Conservation (phyloP, 2,329 filamentous ascomycete genomes). For the Hypocreales sp. region DNA sequence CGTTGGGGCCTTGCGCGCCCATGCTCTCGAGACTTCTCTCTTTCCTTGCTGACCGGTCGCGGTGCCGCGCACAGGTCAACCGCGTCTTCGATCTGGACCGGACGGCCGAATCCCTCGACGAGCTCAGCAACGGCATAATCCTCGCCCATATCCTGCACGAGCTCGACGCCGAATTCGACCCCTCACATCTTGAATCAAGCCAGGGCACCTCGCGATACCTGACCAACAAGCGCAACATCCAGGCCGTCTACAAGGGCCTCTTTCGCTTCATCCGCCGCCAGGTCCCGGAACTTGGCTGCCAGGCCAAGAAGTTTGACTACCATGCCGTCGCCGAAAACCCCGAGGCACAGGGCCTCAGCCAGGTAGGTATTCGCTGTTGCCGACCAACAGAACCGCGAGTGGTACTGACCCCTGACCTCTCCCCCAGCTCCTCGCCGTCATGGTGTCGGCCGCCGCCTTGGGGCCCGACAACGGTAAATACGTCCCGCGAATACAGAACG, state of each 20-base stretch:
- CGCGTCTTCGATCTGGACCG: conserved; percentile 27
- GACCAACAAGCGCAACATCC: conserved; percentile 34
- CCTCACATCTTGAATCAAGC: conserved; percentile 33
- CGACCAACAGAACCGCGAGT: too few species aligned
- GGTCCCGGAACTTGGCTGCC: conserved; percentile 32
- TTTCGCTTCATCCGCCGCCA: conserved; percentile 39
- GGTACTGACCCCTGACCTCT: neutral
- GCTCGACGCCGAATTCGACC: conserved; percentile 40
- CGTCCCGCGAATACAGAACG: conserved; percentile 27
- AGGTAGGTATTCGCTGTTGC: conserved; percentile 21
- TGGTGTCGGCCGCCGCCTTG: conserved; percentile 44
- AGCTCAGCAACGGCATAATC: conserved; percentile 36
- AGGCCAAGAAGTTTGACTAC: conserved; percentile 38
- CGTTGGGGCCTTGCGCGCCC: too few species aligned
- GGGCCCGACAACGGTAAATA: conserved; percentile 41
- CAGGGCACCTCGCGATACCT: conserved; percentile 26
- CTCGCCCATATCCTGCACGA: conserved; percentile 42
- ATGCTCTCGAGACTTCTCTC: neutral
- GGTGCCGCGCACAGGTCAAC: conserved; percentile 13
- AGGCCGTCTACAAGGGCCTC: conserved; percentile 37
- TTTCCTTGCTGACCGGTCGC: too few species aligned
- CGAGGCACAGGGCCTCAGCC: conserved; percentile 35
- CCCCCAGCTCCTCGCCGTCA: conserved; percentile 41
- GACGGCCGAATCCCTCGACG: conserved; percentile 31
- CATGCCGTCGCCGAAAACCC: conserved; percentile 42